phyloP scores from a whole-genome alignment of 805 yeast species.

The Ascoidea rubescens region DNA sequence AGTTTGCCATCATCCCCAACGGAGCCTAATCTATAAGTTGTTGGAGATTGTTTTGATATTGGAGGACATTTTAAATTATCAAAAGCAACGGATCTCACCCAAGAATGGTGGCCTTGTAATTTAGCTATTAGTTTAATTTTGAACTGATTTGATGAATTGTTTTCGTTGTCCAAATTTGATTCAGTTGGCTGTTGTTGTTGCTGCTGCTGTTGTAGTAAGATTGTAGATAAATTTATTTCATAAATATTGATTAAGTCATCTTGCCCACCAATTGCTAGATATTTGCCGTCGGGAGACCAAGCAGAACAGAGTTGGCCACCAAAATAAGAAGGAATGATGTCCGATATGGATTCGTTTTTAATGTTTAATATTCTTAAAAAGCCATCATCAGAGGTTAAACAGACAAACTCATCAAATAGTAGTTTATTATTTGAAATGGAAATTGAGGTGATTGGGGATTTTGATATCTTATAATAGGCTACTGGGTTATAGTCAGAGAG shows the following conservation, averaged over 20 bases:
- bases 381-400: slow-evolving; percentile 56
- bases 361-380: slow-evolving; percentile 43
- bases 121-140: slow-evolving; percentile 6
- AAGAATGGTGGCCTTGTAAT: slow-evolving; percentile 33
- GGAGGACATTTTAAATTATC: slow-evolving; percentile 24
- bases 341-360: slow-evolving; percentile 27
- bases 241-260: slow-evolving; percentile 33
- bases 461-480: slow-evolving; percentile 51
- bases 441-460: slow-evolving; percentile 39
- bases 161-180: not conserved
- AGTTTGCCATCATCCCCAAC: slow-evolving; percentile 44
- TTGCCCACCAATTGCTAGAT: slow-evolving; percentile 82
- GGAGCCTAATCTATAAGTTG: slow-evolving; percentile 33
- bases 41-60: slow-evolving; percentile 13
- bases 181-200: not conserved
- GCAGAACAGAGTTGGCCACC: slow-evolving; percentile 43
- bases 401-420: slow-evolving; percentile 25
- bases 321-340: slow-evolving; percentile 48
- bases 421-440: slow-evolving; percentile 7
- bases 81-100: slow-evolving; percentile 32
- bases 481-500: slow-evolving; percentile 21
- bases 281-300: slow-evolving; percentile 55
- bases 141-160: not conserved
- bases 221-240: slow-evolving; percentile 14
- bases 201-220: not conserved